Evolutionary conservation across 1,284 basidiomycete species (phyloP), one percentile per base, ranked within the genome.

Genomic region (Volvariella volvacea): DNA sequence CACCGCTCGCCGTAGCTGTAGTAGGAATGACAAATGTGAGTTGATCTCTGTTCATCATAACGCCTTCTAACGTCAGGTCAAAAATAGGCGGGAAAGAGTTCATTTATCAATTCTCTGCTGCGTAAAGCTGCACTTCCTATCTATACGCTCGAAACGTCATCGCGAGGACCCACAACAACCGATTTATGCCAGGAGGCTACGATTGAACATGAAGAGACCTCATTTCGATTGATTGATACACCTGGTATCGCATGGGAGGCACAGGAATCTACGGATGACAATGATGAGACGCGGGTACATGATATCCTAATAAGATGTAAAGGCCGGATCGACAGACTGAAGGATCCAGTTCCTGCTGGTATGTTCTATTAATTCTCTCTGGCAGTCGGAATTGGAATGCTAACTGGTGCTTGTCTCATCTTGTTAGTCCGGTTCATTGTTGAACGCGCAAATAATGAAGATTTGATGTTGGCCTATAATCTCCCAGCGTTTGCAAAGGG

Each of bases 401-500:
- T n/a, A n/a, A n/a, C n/a, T n/a, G n/a, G n/a, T n/a, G n/a, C n/a
- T n/a, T n/a, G n/a, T n/a, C n/a, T n/a, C n/a, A 15, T 45, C 34
- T 20, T 21, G 41, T 34, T 55, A 92, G 91, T 89, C 49, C 67
- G 76, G 22, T 74, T 86, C 50, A 79, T 96, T 48, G 71, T 94
- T n/a, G 62, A 76, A 22, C 79, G 81, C 28, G 80, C 87, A 12
- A 80, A 80, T 53, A 66, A 76, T 15, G 85, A 93, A 57, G 92
- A 95, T 62, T 70, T 96, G 40, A 93, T 94, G 87, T 68, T 95
- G 38, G 71, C 85, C 44, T 95, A 94, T 70, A 85, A 79, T 56
- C 73, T 94, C n/a, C 88, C 93, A 10, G 86, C 83, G 17, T 94
- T 94, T 60, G 57, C 75, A n/a, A 70, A 73, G 33, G 81, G 83